Base-by-base conservation (phyloP, 164 flowering plant species). In the Taxillus chinensis region DNA sequence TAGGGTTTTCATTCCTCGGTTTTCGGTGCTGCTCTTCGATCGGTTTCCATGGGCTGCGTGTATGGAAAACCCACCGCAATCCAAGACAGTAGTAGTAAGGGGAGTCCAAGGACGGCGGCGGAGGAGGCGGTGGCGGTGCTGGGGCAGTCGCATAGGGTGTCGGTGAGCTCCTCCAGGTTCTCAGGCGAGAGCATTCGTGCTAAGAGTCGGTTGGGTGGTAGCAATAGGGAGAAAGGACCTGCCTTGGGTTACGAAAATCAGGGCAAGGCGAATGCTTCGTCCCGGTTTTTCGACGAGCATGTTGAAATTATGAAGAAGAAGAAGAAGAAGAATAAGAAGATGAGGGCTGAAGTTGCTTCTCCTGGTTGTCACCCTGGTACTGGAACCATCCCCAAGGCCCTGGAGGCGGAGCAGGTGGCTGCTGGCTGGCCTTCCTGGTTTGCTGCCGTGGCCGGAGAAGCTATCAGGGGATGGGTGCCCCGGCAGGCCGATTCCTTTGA, bases 351-450 rank as follows among this genome's bases (percentile, higher is more conserved):
- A 58, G 55, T 52, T 55, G 17, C 8, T 58, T 14, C 8, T 39
- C 62, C 39, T 57, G 62, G 5, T 41, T 56, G 59, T 55, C 61
- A 61, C 59, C 78, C 74, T 3, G 55, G 72, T 9, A 45, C 53
- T 0, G 66, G 74, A 8, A 70, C 55, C 41, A 61, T 80, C 3
- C 74, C 74, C 0, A 81, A 72, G 45, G 71, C 66, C 40, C 15
- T 42, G 6, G 82, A 74, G 60, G 82, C 66, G 3, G 86, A 84
- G 71, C 87, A 71, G 60, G 74, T 82, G 12, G 85, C 83, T 0
- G 89, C 86, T 6, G 89, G 86, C 62, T 84, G 86, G 89, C 89
- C 89, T 8, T 54, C 78, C 41, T 82, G 90, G 90, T 81, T 85
- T 37, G 71, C 75, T 56, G 64, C 73, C 0, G 85, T 67, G 40